Percentiles rank a stretch among this genome's conserved stretches.
These are phyloP conservation scores for Corniculantispora saksenae DNA, from an alignment of 2,329 filamentous ascomycete genomes.

Conservation along the genomic window DNA sequence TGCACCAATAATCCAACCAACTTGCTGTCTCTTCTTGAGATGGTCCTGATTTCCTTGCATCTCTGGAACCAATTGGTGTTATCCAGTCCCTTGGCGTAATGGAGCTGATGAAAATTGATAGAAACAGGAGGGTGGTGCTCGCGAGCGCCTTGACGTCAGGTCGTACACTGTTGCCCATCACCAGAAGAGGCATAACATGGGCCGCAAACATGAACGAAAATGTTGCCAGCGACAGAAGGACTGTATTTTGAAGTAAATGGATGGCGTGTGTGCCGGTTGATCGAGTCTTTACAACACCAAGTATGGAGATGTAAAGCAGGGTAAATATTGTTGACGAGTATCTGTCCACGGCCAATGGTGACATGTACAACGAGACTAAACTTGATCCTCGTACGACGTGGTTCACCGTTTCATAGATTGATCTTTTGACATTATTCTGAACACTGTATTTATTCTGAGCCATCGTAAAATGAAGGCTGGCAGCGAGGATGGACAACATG, in stretches of 20 bases:
- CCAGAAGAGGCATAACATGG: neutral
- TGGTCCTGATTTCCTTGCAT: constrained; percentile 26
- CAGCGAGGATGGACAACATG: too few species aligned
- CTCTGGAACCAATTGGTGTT: neutral
- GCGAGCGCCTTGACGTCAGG: neutral
- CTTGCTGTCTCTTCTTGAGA: constrained; percentile 47
- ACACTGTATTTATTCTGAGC: neutral
- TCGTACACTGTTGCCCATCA: neutral
- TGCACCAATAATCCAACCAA: constrained; percentile 44
- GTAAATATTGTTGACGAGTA: neutral
- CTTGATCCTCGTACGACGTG: neutral
- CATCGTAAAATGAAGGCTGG: too few species aligned
- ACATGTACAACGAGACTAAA: neutral
- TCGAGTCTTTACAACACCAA: neutral
- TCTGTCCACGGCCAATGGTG: neutral
- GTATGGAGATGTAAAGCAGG: neutral
- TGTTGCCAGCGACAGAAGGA: neutral
- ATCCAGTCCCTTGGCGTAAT: constrained; percentile 6
- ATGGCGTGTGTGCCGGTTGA: neutral
- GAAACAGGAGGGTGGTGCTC: neutral
- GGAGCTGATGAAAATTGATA: neutral
- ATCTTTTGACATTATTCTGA: neutral
- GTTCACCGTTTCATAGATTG: neutral
- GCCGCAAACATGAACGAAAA: neutral
- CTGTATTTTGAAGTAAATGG: neutral